Percentiles rank a stretch among this genome's conserved stretches.
Conservation (phyloP, 1,284 basidiomycete genomes). For the Schizophyllum commune region DNA sequence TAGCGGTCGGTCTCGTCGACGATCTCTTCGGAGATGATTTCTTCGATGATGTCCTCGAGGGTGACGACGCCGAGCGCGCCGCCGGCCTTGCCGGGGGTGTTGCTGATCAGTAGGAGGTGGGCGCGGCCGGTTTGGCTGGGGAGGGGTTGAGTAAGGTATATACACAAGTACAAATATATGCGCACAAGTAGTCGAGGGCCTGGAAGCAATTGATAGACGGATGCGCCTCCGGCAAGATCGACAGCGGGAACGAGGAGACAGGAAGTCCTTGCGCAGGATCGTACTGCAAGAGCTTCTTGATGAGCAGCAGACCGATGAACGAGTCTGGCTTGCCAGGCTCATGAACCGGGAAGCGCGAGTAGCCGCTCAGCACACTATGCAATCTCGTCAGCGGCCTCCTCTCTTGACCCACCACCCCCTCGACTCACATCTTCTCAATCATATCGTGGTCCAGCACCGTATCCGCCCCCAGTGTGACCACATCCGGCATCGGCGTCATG, state of each 20-base stretch:
- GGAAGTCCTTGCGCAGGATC: conserved; percentile 78
- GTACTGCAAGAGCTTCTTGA: conserved; percentile 88
- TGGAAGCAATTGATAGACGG: conserved; percentile 85
- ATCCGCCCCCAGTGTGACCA: conserved; percentile 71
- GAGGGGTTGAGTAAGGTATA: background rate
- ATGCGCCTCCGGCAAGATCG: conserved; percentile 87
- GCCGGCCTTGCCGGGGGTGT: conserved; percentile 71
- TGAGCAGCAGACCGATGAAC: conserved; percentile 83
- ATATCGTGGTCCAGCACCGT: conserved; percentile 74
- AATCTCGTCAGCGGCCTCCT: conserved; percentile 1
- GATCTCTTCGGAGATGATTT: conserved; percentile 85
- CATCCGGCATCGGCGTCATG: conserved; percentile 87
- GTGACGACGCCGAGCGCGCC: conserved; percentile 83
- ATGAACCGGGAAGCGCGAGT: conserved; percentile 92
- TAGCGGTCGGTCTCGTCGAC: conserved; percentile 88
- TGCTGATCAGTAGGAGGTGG: conserved; percentile 84
- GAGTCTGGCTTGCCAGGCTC: conserved; percentile 66
- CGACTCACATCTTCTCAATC: conserved; percentile 63
- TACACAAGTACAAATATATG: background rate
- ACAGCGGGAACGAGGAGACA: conserved; percentile 67
- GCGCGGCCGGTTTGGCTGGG: conserved; percentile 90
- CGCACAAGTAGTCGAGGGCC: conserved; percentile 79
- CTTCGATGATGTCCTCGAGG: conserved; percentile 48
- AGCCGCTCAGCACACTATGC: conserved; percentile 66
- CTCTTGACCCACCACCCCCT: background rate